A percentile compares a stretch with the other conserved stretches of the same genome.
These are phyloP conservation scores for Fereydounia khargensis DNA, from an alignment of 1,284 basidiomycete species.

Conservation along the genomic window DNA sequence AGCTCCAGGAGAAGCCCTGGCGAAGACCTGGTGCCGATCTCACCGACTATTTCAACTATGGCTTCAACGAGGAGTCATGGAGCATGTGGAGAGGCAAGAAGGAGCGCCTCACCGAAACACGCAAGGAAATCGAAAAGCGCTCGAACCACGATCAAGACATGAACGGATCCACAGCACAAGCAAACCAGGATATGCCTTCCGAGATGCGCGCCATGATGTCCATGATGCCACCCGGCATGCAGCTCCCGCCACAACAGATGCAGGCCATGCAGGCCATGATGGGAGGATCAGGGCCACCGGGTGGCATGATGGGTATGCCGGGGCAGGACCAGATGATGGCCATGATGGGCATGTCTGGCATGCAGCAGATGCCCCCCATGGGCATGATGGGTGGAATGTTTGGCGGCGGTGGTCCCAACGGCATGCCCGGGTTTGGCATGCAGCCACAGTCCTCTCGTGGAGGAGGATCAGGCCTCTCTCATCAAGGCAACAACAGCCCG, in stretches of 20 bases:
- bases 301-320: constrained; percentile 38
- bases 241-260: constrained; percentile 8
- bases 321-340: constrained; percentile 43
- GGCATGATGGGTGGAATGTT: constrained; percentile 32
- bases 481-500: too few species aligned
- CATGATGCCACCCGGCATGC: constrained; percentile 23
- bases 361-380: constrained; percentile 7
- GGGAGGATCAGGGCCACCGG: constrained; percentile 4
- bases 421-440: constrained; percentile 1
- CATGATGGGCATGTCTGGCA: constrained; percentile 31
- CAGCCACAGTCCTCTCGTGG: too few species aligned
- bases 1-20: constrained; percentile 82
- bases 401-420: constrained; percentile 9
- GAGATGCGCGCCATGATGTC: constrained; percentile 33
- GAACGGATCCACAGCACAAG: not conserved
- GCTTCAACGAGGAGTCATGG: constrained; percentile 96
- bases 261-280: constrained; percentile 48
- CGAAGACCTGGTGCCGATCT: constrained; percentile 86
- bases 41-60: constrained; percentile 99
- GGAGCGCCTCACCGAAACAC: constrained; percentile 74
- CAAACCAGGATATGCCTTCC: constrained; percentile 14
- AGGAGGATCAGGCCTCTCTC: too few species aligned
- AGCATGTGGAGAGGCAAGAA: constrained; percentile 84
- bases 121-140: constrained; percentile 61
- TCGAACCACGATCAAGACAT: not conserved